Conservation (phyloP, 257 asterid genomes). For the Forsythia suspensa region DNA sequence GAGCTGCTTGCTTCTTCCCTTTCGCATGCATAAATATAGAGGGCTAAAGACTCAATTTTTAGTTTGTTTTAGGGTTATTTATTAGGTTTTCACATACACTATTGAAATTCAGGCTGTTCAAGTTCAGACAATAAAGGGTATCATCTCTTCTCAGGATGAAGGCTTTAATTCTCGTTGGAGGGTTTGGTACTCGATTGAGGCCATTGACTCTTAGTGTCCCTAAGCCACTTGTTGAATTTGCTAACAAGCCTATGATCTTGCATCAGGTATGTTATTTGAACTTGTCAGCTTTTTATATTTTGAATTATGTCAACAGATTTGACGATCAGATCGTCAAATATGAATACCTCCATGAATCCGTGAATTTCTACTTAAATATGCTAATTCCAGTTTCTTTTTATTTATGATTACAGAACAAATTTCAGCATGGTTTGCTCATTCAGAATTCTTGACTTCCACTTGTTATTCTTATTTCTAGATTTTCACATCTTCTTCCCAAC, state of each 20-base stretch:
- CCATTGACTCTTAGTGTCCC: constrained; percentile 90
- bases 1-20: no score
- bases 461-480: background rate
- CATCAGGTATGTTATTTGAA: constrained; percentile 64
- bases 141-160: constrained; percentile 49
- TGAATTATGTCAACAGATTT: background rate
- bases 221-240: constrained; percentile 93
- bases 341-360: background rate
- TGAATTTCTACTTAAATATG: background rate
- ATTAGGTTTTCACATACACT: background rate
- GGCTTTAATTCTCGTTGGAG: constrained; percentile 97
- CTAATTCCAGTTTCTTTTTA: background rate
- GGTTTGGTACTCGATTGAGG: constrained; percentile 93
- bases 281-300: constrained; percentile 15
- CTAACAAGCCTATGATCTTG: constrained; percentile 96
- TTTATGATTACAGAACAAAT: background rate
- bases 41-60: constrained; percentile 19
- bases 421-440: background rate
- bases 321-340: background rate
- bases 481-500: background rate
- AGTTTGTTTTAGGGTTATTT: background rate
- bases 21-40: constrained; percentile 32
- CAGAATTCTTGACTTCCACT: background rate
- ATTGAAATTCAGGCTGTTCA: constrained; percentile 18
- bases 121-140: constrained; percentile 21